phyloP scores from a whole-genome alignment of 23 red algal genomes.

The Gracilaria caudata region DNA sequence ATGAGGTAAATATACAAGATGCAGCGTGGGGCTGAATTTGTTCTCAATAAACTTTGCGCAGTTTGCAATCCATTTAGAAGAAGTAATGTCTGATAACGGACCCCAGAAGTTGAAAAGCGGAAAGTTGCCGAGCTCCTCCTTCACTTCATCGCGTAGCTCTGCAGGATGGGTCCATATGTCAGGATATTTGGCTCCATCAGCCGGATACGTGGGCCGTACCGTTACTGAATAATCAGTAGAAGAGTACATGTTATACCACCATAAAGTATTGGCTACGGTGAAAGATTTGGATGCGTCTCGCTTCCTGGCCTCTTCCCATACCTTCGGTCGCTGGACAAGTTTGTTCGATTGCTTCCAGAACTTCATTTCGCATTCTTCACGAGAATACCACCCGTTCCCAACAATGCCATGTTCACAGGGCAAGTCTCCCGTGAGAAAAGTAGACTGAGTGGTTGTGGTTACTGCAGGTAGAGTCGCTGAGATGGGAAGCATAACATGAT shows the following conservation, averaged over 20 bases:
- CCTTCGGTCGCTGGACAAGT: conserved; percentile 60
- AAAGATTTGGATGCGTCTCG: conserved; percentile 45
- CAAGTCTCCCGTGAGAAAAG: conserved; percentile 63
- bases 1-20: conserved; percentile 79
- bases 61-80: conserved; percentile 59
- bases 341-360: conserved; percentile 82
- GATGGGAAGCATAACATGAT: conserved; percentile 44
- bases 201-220: conserved; percentile 65
- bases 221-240: conserved; percentile 63
- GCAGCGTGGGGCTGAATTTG: conserved; percentile 54
- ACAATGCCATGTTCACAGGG: conserved; percentile 71
- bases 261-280: conserved; percentile 69
- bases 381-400: conserved; percentile 78
- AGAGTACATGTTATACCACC: conserved; percentile 91
- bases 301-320: conserved; percentile 73
- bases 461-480: conserved; percentile 74
- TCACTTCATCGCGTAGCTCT: conserved; percentile 51
- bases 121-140: conserved; percentile 66
- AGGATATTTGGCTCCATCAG: conserved; percentile 73
- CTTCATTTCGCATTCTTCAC: conserved; percentile 51
- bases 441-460: conserved; percentile 70
- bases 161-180: conserved; percentile 72
- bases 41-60: conserved; percentile 58
- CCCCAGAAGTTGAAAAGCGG: conserved; percentile 87
- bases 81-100: conserved; percentile 51